Percentiles rank a stretch among this genome's conserved stretches.
phyloP scores from a whole-genome alignment of 148 eudicot genomes.

The Chenopodium formosanum region DNA sequence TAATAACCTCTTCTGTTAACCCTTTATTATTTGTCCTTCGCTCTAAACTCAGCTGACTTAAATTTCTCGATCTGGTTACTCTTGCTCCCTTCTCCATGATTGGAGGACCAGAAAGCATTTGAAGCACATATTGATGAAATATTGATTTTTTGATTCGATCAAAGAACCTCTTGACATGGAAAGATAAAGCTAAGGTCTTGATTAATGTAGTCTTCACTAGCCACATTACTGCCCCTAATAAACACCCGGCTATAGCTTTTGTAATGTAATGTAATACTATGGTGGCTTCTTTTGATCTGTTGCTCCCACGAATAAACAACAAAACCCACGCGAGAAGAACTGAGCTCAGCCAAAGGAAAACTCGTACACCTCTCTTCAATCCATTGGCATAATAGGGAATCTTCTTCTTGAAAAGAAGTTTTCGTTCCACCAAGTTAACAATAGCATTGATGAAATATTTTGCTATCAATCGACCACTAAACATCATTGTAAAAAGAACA shows the following conservation, averaged over 20 bases:
- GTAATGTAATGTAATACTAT: slow-evolving; percentile 53
- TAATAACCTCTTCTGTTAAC: slow-evolving; percentile 56
- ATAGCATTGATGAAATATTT: slow-evolving; percentile 46
- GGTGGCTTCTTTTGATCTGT: slow-evolving; percentile 40
- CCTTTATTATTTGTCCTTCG: slow-evolving; percentile 34
- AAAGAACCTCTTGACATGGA: slow-evolving; percentile 77
- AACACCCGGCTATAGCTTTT: slow-evolving; percentile 55
- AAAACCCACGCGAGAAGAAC: slow-evolving; percentile 78
- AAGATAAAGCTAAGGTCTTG: slow-evolving; percentile 62
- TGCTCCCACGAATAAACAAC: slow-evolving; percentile 53
- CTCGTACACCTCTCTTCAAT: slow-evolving; percentile 60
- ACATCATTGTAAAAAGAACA: slow-evolving; percentile 53
- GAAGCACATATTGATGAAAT: slow-evolving; percentile 81
- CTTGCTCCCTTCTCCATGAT: slow-evolving; percentile 33
- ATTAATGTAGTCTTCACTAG: slow-evolving; percentile 61
- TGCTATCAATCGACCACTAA: slow-evolving; percentile 63
- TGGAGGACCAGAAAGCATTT: slow-evolving; percentile 68
- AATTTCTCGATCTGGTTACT: slow-evolving; percentile 22
- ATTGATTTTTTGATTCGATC: slow-evolving; percentile 82
- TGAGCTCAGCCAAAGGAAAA: slow-evolving; percentile 64
- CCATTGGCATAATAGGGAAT: slow-evolving; percentile 71
- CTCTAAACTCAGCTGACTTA: slow-evolving; percentile 51
- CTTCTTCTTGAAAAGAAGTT: slow-evolving; percentile 62
- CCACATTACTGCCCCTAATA: slow-evolving; percentile 79
- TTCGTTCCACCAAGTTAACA: slow-evolving; percentile 61